Evolutionary conservation across 768 basidiomycete species (phyloP).

Genomic region (Naganishia vishniacii): DNA sequence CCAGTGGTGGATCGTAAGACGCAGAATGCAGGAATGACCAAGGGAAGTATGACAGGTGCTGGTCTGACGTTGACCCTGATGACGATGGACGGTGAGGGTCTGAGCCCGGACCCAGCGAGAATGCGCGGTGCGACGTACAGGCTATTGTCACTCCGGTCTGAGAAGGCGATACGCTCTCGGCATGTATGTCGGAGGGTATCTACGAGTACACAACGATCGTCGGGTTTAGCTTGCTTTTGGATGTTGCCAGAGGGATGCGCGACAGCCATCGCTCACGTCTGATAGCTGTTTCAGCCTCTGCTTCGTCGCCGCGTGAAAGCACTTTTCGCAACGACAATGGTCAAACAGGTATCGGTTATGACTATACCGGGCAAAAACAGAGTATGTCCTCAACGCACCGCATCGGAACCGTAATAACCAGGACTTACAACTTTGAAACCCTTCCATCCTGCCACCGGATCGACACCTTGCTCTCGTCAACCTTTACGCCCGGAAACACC

Average conservation of each 20-base stretch:
- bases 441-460: constrained; percentile 22
- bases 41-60: constrained; percentile 77
- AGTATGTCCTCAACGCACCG: no score
- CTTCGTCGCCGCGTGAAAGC: constrained; percentile 81
- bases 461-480: constrained; percentile 11
- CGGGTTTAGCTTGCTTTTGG: background rate
- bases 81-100: background rate
- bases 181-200: constrained; percentile 72
- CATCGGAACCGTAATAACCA: no score
- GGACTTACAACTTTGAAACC: constrained; percentile 22
- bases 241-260: background rate
- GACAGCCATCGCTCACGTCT: constrained; percentile 54
- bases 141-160: constrained; percentile 64
- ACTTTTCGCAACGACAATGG: constrained; percentile 80
- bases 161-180: constrained; percentile 57
- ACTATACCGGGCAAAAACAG: background rate
- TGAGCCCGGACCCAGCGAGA: background rate
- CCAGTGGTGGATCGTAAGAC: constrained; percentile 68
- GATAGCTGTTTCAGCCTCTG: constrained; percentile 84
- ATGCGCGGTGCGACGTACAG: constrained; percentile 55
- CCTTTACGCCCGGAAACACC: background rate
- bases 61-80: constrained; percentile 57
- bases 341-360: constrained; percentile 88
- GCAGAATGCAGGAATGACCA: constrained; percentile 75
- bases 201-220: constrained; percentile 40